Conservation (phyloP, 176 grass and related monocot genomes). For the Olyra latifolia region DNA sequence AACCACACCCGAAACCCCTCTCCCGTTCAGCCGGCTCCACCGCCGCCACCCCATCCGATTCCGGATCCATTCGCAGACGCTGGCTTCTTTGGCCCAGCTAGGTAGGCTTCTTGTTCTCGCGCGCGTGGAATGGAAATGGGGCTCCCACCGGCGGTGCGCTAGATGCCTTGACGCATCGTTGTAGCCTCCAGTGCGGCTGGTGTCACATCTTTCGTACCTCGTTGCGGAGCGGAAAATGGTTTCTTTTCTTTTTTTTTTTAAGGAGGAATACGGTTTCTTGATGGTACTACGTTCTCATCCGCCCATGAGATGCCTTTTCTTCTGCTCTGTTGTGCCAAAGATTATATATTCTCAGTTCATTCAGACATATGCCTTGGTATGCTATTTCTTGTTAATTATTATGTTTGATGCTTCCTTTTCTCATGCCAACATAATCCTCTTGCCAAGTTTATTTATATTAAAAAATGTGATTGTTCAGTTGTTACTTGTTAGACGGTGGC, state of each 20-base stretch:
- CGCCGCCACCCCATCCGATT: no score
- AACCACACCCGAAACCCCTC: not conserved
- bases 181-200: not conserved
- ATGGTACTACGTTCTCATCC: not conserved
- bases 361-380: not conserved
- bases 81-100: not conserved
- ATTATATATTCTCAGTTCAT: not conserved
- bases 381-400: not conserved
- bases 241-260: no score
- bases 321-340: not conserved
- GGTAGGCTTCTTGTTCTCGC: not conserved
- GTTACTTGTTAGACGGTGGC: not conserved
- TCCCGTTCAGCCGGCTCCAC: not conserved
- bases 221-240: not conserved
- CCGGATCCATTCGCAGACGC: not conserved
- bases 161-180: not conserved
- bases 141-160: not conserved
- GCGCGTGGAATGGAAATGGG: not conserved
- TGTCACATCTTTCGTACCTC: not conserved
- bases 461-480: no score
- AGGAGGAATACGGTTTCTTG: no score
- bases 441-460: no score
- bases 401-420: not conserved
- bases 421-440: conserved; percentile 2
- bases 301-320: not conserved